Conservation (phyloP, 495 filamentous ascomycete species). For the Diplogelasinospora grovesii region DNA sequence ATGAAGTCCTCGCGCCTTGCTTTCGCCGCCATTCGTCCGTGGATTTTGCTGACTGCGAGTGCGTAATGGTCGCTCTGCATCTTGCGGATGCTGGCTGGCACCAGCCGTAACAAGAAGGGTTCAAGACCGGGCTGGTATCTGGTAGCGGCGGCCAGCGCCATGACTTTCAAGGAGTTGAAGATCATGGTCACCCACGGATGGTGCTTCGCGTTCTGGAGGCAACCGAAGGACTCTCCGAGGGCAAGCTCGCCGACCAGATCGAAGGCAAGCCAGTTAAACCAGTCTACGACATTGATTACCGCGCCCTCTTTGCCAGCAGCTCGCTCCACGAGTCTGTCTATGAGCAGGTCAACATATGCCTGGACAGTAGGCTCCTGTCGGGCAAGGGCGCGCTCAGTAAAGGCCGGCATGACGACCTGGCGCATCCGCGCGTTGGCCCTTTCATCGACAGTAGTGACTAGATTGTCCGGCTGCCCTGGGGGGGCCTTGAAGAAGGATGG, state of each 20-base stretch:
- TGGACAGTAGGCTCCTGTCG: slow-evolving; percentile 1
- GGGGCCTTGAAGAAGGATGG: background rate
- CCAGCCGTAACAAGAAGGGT: too few species aligned
- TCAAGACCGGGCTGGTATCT: background rate
- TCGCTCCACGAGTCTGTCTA: too few species aligned
- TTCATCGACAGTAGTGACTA: background rate
- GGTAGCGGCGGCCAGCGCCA: too few species aligned
- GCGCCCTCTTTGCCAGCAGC: background rate
- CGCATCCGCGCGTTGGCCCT: background rate
- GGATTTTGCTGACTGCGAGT: background rate
- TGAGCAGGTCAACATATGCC: background rate
- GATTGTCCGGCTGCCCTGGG: background rate
- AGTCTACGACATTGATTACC: slow-evolving; percentile 2
- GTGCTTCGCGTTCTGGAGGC: background rate
- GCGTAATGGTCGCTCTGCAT: background rate
- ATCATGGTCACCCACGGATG: slow-evolving; percentile 1
- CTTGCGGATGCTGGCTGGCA: too few species aligned
- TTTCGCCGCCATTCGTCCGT: background rate
- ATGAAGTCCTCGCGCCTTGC: background rate
- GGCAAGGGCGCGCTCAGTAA: slow-evolving; percentile 1
- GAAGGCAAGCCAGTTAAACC: slow-evolving; percentile 4
- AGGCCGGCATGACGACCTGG: slow-evolving; percentile 3
- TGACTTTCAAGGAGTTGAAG: background rate
- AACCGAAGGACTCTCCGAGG: slow-evolving; percentile 3
- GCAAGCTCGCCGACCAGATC: slow-evolving; percentile 3